Base-by-base conservation (phyloP, 108 stramenopile species). In the Epipyxis sp. region DNA sequence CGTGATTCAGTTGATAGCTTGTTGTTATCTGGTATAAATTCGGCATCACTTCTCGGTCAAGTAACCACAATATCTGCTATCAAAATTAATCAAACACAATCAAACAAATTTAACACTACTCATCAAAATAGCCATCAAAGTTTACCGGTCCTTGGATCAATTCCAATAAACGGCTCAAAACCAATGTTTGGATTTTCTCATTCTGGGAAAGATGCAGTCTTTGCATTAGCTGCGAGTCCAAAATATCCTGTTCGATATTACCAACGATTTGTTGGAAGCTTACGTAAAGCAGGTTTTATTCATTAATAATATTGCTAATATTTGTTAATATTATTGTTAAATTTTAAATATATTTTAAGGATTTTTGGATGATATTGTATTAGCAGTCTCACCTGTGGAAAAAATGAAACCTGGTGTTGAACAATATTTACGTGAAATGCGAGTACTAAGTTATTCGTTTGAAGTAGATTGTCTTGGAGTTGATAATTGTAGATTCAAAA, bases 341-440 rank as follows among this genome's bases (percentile, higher is more conserved):
- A n/a, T n/a, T n/a, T n/a, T n/a, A n/a, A n/a, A n/a, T n/a, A n/a
- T n/a, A n/a, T n/a, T n/a, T n/a, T n/a, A n/a, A n/a, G n/a, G n/a
- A n/a, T n/a, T n/a, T n/a, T n/a, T n/a, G n/a, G 78, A 62, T 0
- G 78, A 78, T 20, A 78, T 78, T 13, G 78, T 69, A 1, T 0
- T 78, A 0, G 78, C 78, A 1, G 78, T 62, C 39, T 59, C 59
- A 25, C 78, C 78, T 0, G 10, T 2, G 35, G 59, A 1, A 44
- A 69, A 78, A 45, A 59, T 78, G 58, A 29, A 69, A 32, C 1
- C 32, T 20, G 78, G 78, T 1, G 78, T 78, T 3, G 16, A 1
- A 20, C 65, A 78, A 1, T 78, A 78, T 62, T 45, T 78, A 29
- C 2, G 35, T 1, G 27, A 62, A 20, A 62, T 37, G 20, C 1